phyloP scores from a whole-genome alignment of 2,329 filamentous ascomycete species.

The Shiraia bambusicola region DNA sequence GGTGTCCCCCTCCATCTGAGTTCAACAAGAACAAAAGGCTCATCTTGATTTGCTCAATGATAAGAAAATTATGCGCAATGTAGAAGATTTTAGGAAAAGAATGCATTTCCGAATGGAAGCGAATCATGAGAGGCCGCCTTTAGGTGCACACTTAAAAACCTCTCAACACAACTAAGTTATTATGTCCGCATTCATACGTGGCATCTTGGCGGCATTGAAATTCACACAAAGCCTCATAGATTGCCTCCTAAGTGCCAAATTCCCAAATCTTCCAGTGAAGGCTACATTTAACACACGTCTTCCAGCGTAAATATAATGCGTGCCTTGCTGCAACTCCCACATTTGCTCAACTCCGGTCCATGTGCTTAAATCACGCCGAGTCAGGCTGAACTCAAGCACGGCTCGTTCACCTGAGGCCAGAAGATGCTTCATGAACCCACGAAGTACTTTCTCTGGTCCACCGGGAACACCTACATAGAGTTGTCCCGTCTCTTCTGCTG shows the following conservation, averaged over 20 bases:
- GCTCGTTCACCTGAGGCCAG: conserved; percentile 65
- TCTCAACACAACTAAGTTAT: background rate
- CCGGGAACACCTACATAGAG: conserved; percentile 63
- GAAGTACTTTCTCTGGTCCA: conserved; percentile 63
- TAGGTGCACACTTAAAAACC: background rate
- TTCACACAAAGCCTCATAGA: background rate
- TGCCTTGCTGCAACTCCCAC: conserved; percentile 59
- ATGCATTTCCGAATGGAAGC: background rate
- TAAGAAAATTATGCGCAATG: no score
- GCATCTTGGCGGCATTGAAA: background rate
- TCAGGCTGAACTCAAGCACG: conserved; percentile 66
- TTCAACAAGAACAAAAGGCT: no score
- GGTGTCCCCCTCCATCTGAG: no score
- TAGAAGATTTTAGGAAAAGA: no score
- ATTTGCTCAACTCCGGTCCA: conserved; percentile 76
- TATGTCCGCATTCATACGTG: background rate
- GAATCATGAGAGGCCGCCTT: background rate
- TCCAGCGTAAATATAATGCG: conserved; percentile 28
- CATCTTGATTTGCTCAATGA: no score
- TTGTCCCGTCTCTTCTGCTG: conserved; percentile 71
- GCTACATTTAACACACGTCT: conserved; percentile 31
- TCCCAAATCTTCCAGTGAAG: conserved; percentile 6
- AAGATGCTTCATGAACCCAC: conserved; percentile 73
- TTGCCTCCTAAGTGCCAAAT: background rate
- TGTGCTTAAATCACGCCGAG: conserved; percentile 76